Conservation (phyloP, 768 basidiomycete species). For the Russula vinacea region DNA sequence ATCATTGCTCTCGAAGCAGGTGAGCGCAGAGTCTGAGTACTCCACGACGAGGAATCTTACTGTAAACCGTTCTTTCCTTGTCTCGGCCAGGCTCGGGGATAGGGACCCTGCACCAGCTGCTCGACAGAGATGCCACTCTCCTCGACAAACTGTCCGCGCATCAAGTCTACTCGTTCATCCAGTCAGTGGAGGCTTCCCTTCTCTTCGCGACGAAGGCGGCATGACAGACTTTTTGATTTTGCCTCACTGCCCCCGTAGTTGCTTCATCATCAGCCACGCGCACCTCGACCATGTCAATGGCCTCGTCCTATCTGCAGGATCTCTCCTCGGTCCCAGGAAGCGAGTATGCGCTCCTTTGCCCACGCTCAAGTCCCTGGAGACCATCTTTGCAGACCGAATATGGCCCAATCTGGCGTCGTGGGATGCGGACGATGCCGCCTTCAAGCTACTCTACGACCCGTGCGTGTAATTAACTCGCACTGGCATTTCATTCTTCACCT, state of each 20-base stretch:
- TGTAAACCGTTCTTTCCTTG: background rate
- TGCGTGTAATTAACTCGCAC: conserved; percentile 39
- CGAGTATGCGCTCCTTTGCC: conserved; percentile 59
- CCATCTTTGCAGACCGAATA: conserved; percentile 69
- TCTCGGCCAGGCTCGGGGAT: conserved; percentile 69
- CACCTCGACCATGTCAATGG: conserved; percentile 89
- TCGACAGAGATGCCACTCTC: conserved; percentile 53
- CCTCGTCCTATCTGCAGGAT: conserved; percentile 80
- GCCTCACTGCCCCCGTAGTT: conserved; percentile 43
- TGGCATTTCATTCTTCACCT: background rate
- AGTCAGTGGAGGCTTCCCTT: conserved; percentile 37
- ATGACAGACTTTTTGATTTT: background rate
- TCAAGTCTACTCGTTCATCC: conserved; percentile 53
- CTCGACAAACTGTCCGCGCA: conserved; percentile 47
- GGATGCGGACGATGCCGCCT: conserved; percentile 57
- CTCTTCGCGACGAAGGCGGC: background rate
- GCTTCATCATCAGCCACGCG: conserved; percentile 82
- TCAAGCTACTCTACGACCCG: conserved; percentile 62
- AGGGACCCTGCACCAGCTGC: conserved; percentile 66
- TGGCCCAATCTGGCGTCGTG: conserved; percentile 86
- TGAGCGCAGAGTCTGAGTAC: conserved; percentile 36
- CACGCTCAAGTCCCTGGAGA: conserved; percentile 65
- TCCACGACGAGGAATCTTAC: background rate
- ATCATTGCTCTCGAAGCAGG: conserved; percentile 86
- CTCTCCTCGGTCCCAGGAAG: conserved; percentile 58